Conservation (phyloP, 345 rosid genomes). For the Barbarea vulgaris region DNA sequence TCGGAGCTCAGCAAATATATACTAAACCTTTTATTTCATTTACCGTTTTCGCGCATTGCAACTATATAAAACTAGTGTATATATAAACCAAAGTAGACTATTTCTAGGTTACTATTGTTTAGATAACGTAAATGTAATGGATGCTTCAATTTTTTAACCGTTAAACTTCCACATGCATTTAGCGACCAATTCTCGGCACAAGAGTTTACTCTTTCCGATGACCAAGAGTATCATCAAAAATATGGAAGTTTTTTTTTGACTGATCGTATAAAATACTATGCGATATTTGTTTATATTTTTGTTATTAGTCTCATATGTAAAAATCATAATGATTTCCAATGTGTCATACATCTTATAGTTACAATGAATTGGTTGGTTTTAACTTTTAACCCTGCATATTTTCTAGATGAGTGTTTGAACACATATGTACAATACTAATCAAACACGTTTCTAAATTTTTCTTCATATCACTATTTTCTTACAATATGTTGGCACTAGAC, state of each 20-base stretch:
- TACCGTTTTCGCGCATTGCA: too few relatives aligned
- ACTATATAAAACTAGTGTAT: too few relatives aligned
- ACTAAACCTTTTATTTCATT: too few relatives aligned
- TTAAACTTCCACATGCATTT: not conserved
- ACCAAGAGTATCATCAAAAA: not conserved
- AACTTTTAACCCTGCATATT: not conserved
- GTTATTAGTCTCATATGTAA: not conserved
- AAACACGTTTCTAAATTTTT: slow-evolving; percentile 1
- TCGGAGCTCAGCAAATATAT: too few relatives aligned
- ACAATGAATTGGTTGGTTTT: not conserved
- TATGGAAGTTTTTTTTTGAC: not conserved
- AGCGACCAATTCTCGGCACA: not conserved
- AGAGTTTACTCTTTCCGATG: not conserved
- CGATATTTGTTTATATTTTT: not conserved
- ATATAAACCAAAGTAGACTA: not conserved
- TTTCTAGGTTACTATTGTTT: not conserved
- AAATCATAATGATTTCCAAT: not conserved
- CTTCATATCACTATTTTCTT: not conserved
- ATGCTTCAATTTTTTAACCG: not conserved
- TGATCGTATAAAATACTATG: not conserved
- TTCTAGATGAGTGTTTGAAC: not conserved
- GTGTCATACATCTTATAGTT: not conserved
- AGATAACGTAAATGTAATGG: not conserved
- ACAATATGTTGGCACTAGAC: not conserved
- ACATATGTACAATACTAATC: not conserved